Base-by-base conservation (phyloP, 129 eudicot species). In the Centaurea solstitialis region DNA sequence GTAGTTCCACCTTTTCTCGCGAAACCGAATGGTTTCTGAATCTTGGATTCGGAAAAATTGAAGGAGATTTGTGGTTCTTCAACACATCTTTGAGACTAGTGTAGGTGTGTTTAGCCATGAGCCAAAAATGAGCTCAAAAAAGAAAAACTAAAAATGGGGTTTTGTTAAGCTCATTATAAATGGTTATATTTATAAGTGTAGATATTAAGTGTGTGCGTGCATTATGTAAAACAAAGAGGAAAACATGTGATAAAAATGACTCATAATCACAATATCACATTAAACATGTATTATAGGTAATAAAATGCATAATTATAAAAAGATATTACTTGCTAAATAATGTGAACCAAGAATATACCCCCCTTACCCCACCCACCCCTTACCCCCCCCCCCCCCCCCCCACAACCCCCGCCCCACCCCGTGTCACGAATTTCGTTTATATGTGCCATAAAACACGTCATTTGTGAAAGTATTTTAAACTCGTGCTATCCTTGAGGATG, bases 61-160 rank as follows among this genome's bases (percentile, higher is more conserved):
- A 22, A 22, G 20, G 74, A 57, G 65, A 57, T 17, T 17, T 22
- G 24, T 82, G 73, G 8, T 64, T 77, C 74, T 77, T 72, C 59
- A 82, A 7, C 61, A 82, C 78, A 7, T 82, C 86, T 77, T 82
- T 82, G 17, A 82, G 73, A 71, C 86, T 82, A 40, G 15, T 83
- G 78, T 83, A 77, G 53, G 82, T 83, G 82, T 83, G 86, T 21
- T 43, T 59, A 11, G 74, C 28, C 86, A 83, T 83, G 68, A 37
- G 40, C 10, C 39, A 69, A 38, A 28, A 26, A 26, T 24, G 68
- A 57, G 41, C 20, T n/a, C 62, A 57, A 30, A 65, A 76, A 43
- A 21, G 6, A 20, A 13, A 33, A 33, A 33, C 28, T 7, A 20
- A 40, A 53, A 64, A 41, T 10, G 7, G 12, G 77, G 53, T 53